Conservation (phyloP, 495 filamentous ascomycete genomes). For the Hypoxylon trugodes region DNA sequence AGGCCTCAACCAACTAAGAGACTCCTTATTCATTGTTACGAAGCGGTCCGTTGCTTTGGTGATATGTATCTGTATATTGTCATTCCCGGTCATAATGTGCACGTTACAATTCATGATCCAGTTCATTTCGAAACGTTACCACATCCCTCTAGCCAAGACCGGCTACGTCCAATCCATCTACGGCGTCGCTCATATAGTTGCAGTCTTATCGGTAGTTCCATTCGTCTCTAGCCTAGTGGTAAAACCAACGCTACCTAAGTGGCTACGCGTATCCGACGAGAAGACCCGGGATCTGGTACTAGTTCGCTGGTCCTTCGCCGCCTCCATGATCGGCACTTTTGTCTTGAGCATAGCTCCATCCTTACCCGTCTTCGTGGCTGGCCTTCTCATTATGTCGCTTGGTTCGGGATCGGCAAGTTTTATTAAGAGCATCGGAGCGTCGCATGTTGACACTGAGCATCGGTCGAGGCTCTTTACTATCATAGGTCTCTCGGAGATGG, state of each 20-base stretch:
- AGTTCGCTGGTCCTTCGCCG: constrained; percentile 35
- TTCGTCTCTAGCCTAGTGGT: constrained; percentile 25
- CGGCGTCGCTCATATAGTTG: constrained; percentile 37
- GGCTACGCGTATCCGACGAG: constrained; percentile 34
- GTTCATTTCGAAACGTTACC: constrained; percentile 43
- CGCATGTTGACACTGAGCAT: constrained; percentile 35
- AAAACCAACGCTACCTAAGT: constrained; percentile 21
- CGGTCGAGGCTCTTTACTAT: constrained; percentile 42
- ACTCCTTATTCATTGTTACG: constrained; percentile 30
- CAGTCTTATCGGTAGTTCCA: constrained; percentile 40
- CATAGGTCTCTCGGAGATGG: constrained; percentile 35
- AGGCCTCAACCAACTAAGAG: constrained; percentile 29
- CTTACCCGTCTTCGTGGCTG: constrained; percentile 34
- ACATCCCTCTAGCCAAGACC: constrained; percentile 39
- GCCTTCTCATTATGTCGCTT: constrained; percentile 42
- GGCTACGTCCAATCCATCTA: constrained; percentile 45
- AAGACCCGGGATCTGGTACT: constrained; percentile 36
- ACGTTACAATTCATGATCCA: constrained; percentile 44
- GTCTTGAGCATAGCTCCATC: constrained; percentile 39
- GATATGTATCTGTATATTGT: constrained; percentile 36
- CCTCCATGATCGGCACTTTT: constrained; percentile 31
- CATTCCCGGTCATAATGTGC: constrained; percentile 31
- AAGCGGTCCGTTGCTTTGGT: constrained; percentile 35
- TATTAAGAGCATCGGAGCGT: constrained; percentile 40
- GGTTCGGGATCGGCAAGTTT: constrained; percentile 39